phyloP scores from a whole-genome alignment of 2,329 filamentous ascomycete species.

The Teratosphaeria pseudoeucalypti region DNA sequence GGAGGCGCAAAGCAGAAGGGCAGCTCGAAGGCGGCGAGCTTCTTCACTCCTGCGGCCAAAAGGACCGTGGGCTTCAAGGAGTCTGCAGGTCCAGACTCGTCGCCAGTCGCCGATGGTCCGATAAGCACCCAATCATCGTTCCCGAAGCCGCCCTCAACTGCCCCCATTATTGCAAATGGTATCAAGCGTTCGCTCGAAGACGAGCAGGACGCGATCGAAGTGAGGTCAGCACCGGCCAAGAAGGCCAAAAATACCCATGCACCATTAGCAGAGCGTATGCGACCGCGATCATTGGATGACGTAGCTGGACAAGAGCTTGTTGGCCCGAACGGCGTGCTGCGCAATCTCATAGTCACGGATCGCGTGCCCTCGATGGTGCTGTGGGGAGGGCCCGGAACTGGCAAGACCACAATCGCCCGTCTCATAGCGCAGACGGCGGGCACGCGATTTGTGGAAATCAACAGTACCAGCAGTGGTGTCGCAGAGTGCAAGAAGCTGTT shows the following conservation, averaged over 20 bases:
- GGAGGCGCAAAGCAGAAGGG: background rate
- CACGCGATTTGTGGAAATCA: constrained; percentile 87
- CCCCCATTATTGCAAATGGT: constrained; percentile 9
- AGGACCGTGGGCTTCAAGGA: constrained; percentile 22
- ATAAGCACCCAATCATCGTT: background rate
- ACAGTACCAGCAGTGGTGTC: constrained; percentile 80
- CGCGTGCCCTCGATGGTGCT: constrained; percentile 90
- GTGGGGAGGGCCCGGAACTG: constrained; percentile 74
- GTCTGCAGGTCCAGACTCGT: constrained; percentile 7
- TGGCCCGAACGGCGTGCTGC: constrained; percentile 69
- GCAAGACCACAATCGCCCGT: constrained; percentile 85
- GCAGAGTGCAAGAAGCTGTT: constrained; percentile 90
- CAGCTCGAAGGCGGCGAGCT: constrained; percentile 36
- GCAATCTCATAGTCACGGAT: constrained; percentile 75
- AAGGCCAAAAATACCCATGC: constrained; percentile 59
- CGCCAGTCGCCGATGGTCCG: background rate
- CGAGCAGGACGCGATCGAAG: constrained; percentile 6
- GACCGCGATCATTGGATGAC: constrained; percentile 71
- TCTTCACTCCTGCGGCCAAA: constrained; percentile 43
- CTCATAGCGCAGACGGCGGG: constrained; percentile 77
- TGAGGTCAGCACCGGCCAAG: constrained; percentile 39
- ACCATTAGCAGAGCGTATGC: constrained; percentile 88
- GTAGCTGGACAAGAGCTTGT: constrained; percentile 89
- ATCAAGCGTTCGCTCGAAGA: constrained; percentile 19
- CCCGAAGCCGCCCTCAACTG: constrained; percentile 12